A percentile compares a stretch with the other conserved stretches of the same genome.
Conservation (phyloP, 371 early-diverging fungal species). For the Mucor racemosus region DNA sequence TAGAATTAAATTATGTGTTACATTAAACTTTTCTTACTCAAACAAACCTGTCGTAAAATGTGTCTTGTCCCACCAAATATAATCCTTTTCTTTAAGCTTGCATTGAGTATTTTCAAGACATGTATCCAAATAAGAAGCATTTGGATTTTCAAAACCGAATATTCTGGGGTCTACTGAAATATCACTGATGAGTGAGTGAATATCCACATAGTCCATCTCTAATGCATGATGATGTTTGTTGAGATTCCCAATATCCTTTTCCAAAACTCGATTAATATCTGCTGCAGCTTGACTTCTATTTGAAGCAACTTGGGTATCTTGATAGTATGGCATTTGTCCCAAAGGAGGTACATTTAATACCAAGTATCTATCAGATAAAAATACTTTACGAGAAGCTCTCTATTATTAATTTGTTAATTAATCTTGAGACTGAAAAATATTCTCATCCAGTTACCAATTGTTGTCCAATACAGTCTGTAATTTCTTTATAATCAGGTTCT, state of each 20-base stretch:
- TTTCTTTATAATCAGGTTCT: conserved; percentile 27
- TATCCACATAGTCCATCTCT: conserved; percentile 40
- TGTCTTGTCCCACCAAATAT: conserved; percentile 54
- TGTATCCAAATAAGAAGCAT: conserved; percentile 32
- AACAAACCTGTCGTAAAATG: conserved; percentile 49
- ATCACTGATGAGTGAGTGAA: conserved; percentile 37
- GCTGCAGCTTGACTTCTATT: conserved; percentile 32
- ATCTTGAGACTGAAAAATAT: no score
- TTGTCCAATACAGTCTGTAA: conserved; percentile 37
- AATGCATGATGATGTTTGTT: conserved; percentile 46
- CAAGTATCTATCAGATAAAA: conserved; percentile 35
- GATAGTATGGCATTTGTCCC: conserved; percentile 46
- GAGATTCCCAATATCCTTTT: conserved; percentile 36
- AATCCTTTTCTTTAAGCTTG: conserved; percentile 27
- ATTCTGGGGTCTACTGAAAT: conserved; percentile 34
- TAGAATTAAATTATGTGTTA: background rate
- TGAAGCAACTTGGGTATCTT: conserved; percentile 6
- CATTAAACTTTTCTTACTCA: background rate
- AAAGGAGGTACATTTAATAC: conserved; percentile 49
- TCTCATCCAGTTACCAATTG: no score
- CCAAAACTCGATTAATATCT: conserved; percentile 36
- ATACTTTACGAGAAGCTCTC: conserved; percentile 38
- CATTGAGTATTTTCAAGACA: conserved; percentile 26
- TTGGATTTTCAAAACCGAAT: conserved; percentile 38
- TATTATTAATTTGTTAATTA: background rate